These are phyloP conservation scores for Lachancea lanzarotensis DNA, from an alignment of 805 yeast species.

Conservation along the genomic window DNA sequence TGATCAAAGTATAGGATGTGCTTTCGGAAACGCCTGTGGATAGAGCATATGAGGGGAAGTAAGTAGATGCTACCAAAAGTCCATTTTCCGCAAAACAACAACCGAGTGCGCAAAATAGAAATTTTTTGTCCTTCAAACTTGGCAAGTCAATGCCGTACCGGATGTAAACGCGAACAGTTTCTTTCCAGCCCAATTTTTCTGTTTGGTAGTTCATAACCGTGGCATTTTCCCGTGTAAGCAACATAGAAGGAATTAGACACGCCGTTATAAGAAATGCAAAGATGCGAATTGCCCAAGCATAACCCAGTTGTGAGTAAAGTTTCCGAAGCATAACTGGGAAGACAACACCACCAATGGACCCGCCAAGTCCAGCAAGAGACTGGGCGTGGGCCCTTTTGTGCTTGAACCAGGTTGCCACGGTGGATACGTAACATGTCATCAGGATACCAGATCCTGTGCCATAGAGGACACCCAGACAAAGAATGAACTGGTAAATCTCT, in stretches of 20 bases:
- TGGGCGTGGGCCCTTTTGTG: constrained; percentile 39
- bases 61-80: constrained; percentile 38
- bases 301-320: constrained; percentile 40
- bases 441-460: constrained; percentile 40
- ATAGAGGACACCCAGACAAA: constrained; percentile 44
- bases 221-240: constrained; percentile 31
- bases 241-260: constrained; percentile 22
- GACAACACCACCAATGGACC: constrained; percentile 45
- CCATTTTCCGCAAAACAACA: constrained; percentile 40
- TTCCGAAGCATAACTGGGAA: constrained; percentile 40
- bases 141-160: constrained; percentile 26
- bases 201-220: constrained; percentile 14
- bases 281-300: constrained; percentile 47
- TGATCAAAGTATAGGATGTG: constrained; percentile 38
- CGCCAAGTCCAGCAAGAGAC: constrained; percentile 44
- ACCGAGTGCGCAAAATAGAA: constrained; percentile 34
- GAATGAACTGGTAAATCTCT: constrained; percentile 43
- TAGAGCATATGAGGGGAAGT: constrained; percentile 43
- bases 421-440: constrained; percentile 40
- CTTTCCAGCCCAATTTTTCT: constrained; percentile 11
- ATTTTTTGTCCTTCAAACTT: constrained; percentile 39
- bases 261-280: constrained; percentile 36
- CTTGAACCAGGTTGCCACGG: constrained; percentile 41
- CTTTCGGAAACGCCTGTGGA: constrained; percentile 36
- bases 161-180: constrained; percentile 9